Conservation (phyloP, 257 asterid species). For the Cruciata laevipes region DNA sequence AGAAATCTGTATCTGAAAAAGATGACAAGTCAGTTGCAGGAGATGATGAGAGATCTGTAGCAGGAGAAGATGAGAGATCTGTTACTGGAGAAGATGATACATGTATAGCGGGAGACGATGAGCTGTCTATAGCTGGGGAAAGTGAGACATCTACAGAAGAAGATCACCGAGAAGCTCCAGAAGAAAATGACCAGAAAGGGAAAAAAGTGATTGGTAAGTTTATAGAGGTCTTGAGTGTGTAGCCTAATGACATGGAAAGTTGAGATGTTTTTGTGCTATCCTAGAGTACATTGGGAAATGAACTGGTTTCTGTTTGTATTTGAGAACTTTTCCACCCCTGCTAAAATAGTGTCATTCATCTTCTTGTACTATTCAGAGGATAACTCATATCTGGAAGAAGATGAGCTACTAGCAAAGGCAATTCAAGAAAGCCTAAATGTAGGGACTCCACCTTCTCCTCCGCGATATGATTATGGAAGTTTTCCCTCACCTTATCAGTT, state of each 20-base stretch:
- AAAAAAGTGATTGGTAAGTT: conserved; percentile 66
- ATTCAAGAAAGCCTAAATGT: conserved; percentile 77
- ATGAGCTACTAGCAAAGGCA: conserved; percentile 88
- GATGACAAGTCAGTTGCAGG: conserved; percentile 3
- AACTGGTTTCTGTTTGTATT: neutral
- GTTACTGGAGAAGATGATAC: conserved; percentile 10
- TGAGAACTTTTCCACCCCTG: neutral
- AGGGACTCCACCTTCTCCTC: conserved; percentile 67
- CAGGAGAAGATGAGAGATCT: neutral
- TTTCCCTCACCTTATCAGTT: conserved; percentile 44
- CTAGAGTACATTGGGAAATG: neutral
- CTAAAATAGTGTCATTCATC: neutral
- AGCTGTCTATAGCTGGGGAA: neutral
- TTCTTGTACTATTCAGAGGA: conserved; percentile 35
- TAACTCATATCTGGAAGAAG: conserved; percentile 70
- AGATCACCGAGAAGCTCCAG: conserved; percentile 8
- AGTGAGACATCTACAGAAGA: conserved; percentile 7
- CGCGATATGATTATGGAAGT: conserved; percentile 61
- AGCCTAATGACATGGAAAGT: conserved; percentile 2
- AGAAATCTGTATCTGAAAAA: neutral
- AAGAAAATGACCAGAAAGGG: conserved; percentile 61
- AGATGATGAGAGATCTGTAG: neutral
- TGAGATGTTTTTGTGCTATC: neutral
- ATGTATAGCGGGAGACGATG: neutral
- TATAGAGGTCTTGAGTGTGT: conserved; percentile 8